Conservation (phyloP, 768 basidiomycete species). For the Boletus patriciae region DNA sequence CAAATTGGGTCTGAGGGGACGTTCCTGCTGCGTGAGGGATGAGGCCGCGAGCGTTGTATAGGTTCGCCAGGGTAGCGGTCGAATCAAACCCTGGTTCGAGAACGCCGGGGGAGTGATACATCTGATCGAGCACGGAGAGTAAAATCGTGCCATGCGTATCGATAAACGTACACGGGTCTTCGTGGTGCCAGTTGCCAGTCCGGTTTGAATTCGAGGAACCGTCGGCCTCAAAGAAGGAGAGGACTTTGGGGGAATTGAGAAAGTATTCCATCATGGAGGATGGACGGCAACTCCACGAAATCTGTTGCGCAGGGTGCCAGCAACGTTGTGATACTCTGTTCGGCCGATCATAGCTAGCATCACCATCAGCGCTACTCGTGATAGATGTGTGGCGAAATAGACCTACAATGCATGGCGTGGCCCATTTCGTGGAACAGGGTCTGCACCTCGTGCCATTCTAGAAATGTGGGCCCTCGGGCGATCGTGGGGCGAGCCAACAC, state of each 20-base stretch:
- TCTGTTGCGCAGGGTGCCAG: constrained; percentile 98
- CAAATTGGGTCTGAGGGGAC: constrained; percentile 94
- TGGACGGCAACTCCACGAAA: constrained; percentile 96
- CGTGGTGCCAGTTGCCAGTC: constrained; percentile 63
- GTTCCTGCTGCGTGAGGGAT: constrained; percentile 84
- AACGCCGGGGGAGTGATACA: constrained; percentile 76
- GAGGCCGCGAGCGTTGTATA: constrained; percentile 70
- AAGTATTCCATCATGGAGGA: constrained; percentile 99
- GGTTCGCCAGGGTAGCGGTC: constrained; percentile 58
- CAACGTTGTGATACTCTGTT: constrained; percentile 96
- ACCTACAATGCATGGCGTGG: constrained; percentile 98
- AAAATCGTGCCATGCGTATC: constrained; percentile 92
- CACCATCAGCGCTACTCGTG: constrained; percentile 4
- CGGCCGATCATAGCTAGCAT: constrained; percentile 91
- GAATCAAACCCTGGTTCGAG: constrained; percentile 66
- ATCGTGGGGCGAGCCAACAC: constrained; percentile 72
- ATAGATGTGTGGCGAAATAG: background rate
- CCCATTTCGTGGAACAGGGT: constrained; percentile 99
- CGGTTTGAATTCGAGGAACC: constrained; percentile 46
- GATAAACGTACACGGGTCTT: constrained; percentile 76
- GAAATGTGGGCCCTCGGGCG: constrained; percentile 62
- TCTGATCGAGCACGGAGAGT: constrained; percentile 85
- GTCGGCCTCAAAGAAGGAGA: constrained; percentile 72
- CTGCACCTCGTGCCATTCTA: constrained; percentile 92
- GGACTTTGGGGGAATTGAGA: constrained; percentile 77